These are phyloP conservation scores for Steccherinum ochraceum DNA, from an alignment of 768 basidiomycete species.

Conservation along the genomic window DNA sequence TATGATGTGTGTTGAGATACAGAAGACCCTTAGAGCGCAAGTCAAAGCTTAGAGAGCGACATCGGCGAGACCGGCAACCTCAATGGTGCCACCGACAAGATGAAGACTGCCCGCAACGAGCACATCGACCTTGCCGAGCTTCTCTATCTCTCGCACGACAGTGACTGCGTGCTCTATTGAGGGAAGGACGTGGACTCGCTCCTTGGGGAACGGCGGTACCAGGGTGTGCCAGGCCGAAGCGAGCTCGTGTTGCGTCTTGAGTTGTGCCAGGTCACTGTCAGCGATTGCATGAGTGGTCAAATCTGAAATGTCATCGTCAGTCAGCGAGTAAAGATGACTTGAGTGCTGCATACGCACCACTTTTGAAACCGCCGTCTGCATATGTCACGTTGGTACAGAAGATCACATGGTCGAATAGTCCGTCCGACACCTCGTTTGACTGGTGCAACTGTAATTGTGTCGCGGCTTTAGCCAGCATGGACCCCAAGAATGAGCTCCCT, in stretches of 20 bases:
- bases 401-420: constrained; percentile 79
- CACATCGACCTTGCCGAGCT: constrained; percentile 38
- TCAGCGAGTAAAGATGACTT: constrained; percentile 1
- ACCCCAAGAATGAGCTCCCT: constrained; percentile 60
- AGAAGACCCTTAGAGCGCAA: not conserved
- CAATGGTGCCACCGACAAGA: constrained; percentile 89
- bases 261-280: constrained; percentile 51
- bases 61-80: constrained; percentile 79
- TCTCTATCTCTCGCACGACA: constrained; percentile 38
- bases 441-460: constrained; percentile 38
- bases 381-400: constrained; percentile 98
- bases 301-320: constrained; percentile 53
- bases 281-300: constrained; percentile 65
- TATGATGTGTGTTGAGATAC: too few species aligned
- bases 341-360: constrained; percentile 43
- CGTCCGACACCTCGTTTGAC: constrained; percentile 28
- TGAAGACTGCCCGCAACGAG: constrained; percentile 91
- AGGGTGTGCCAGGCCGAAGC: constrained; percentile 66
- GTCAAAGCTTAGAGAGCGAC: constrained; percentile 40
- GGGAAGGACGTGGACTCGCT: constrained; percentile 70
- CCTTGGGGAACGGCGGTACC: constrained; percentile 51
- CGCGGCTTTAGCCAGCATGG: constrained; percentile 47
- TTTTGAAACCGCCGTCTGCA: constrained; percentile 81
- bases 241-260: constrained; percentile 74
- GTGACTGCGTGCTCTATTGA: constrained; percentile 89